Evolutionary conservation across 2,329 filamentous ascomycete species (phyloP).

Genomic region (Fusarium citri): DNA sequence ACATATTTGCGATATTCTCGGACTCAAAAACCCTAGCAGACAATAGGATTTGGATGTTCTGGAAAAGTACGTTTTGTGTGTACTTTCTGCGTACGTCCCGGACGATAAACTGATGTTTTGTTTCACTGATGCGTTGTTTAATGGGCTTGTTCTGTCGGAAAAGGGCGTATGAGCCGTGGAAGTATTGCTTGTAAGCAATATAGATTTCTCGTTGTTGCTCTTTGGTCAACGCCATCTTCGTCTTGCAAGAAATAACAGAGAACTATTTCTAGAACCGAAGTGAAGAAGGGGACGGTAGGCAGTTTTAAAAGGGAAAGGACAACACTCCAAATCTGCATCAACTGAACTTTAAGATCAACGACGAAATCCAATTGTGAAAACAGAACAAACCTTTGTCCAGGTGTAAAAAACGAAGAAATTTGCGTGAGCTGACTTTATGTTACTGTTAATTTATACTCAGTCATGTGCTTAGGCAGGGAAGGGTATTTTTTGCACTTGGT

Average conservation of each 20-base stretch:
- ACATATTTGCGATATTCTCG: not conserved
- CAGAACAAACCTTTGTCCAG: not conserved
- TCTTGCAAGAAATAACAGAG: not conserved
- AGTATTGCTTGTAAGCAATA: not conserved
- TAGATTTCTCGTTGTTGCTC: not conserved
- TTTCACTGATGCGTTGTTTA: not conserved
- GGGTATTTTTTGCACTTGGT: not conserved
- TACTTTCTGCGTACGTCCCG: not conserved
- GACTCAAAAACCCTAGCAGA: not conserved
- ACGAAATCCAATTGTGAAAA: not conserved
- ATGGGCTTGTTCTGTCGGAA: not conserved
- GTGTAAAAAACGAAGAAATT: not conserved
- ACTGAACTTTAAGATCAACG: not conserved
- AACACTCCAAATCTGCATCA: not conserved
- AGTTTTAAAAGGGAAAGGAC: not conserved
- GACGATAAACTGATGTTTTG: not conserved
- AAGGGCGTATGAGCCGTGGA: not conserved
- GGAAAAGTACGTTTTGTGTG: accelerated
- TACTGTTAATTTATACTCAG: not conserved
- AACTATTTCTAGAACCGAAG: too few species aligned
- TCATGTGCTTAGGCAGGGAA: not conserved
- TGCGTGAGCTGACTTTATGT: not conserved
- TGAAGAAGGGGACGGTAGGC: not conserved
- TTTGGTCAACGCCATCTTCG: not conserved
- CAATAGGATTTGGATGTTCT: too few species aligned